Conservation (phyloP, 495 filamentous ascomycete genomes). For the Hypoxylon subgilvum region DNA sequence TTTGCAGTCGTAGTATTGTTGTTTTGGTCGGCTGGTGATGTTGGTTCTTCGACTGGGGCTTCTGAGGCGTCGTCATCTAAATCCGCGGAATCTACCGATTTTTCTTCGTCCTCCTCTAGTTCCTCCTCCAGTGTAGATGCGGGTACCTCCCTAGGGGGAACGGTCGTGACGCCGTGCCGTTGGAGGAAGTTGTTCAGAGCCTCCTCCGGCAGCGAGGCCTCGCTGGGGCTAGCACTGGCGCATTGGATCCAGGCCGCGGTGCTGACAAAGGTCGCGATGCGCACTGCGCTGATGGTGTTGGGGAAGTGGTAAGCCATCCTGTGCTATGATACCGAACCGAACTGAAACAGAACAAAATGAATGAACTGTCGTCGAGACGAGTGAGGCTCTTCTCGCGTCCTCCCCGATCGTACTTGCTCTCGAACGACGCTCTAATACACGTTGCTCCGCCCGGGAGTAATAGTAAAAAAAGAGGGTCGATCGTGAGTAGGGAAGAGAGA, state of each 20-base stretch:
- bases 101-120: background rate
- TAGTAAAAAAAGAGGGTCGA: conserved; percentile 3
- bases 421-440: conserved; percentile 11
- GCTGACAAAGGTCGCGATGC: conserved; percentile 35
- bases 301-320: conserved; percentile 31
- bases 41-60: no score
- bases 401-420: conserved; percentile 10
- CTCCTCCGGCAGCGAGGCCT: conserved; percentile 26
- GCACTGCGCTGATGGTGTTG: conserved; percentile 32
- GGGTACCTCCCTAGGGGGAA: conserved; percentile 3
- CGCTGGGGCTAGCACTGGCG: conserved; percentile 20
- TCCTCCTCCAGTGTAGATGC: background rate
- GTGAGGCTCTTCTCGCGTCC: conserved; percentile 28
- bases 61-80: no score
- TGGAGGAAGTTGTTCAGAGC: conserved; percentile 35
- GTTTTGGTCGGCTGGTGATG: no score
- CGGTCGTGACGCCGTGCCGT: conserved; percentile 12
- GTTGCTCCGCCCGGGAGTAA: conserved; percentile 29
- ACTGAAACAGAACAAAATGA: conserved; percentile 14
- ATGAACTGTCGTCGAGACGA: conserved; percentile 34
- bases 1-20: background rate
- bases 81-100: background rate
- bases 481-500: conserved; percentile 28
- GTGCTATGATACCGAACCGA: background rate
- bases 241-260: conserved; percentile 37